These are phyloP conservation scores for Curvularia hawaiiensis DNA, from an alignment of 2,329 filamentous ascomycete genomes.

Conservation along the genomic window DNA sequence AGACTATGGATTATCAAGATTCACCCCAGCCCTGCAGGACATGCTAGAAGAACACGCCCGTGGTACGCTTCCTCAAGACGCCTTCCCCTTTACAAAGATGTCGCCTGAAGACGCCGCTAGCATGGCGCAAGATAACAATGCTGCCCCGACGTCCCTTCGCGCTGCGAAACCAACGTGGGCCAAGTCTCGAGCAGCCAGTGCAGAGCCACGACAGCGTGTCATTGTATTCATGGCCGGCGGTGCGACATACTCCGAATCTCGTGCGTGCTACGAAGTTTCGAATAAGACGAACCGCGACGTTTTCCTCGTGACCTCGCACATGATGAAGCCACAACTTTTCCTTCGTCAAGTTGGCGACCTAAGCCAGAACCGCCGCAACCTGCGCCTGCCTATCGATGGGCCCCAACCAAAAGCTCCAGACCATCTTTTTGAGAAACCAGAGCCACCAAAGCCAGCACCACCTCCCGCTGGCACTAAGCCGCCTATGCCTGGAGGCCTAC, in stretches of 20 bases:
- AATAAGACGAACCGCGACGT: slow-evolving; percentile 76
- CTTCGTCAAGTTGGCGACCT: slow-evolving; percentile 83
- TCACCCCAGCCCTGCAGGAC: slow-evolving; percentile 79
- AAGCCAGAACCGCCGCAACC: slow-evolving; percentile 71
- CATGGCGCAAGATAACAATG: slow-evolving; percentile 58
- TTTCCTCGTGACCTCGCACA: slow-evolving; percentile 89
- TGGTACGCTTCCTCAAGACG: slow-evolving; percentile 50
- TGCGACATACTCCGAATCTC: slow-evolving; percentile 88
- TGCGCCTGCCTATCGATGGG: slow-evolving; percentile 81
- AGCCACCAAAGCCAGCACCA: slow-evolving; percentile 58
- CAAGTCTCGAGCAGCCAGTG: slow-evolving; percentile 72
- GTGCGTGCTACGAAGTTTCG: slow-evolving; percentile 86
- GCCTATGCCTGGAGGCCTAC: slow-evolving; percentile 34
- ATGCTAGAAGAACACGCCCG: slow-evolving; percentile 73
- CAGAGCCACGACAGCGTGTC: slow-evolving; percentile 85
- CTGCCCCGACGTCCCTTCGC: slow-evolving; percentile 70
- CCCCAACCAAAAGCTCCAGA: slow-evolving; percentile 82
- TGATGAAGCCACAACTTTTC: slow-evolving; percentile 85
- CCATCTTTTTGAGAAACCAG: slow-evolving; percentile 80
- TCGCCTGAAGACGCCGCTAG: slow-evolving; percentile 67
- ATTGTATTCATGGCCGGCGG: slow-evolving; percentile 96
- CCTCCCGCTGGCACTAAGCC: slow-evolving; percentile 55
- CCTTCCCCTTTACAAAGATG: slow-evolving; percentile 57
- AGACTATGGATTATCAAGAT: slow-evolving; percentile 86
- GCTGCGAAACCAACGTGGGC: slow-evolving; percentile 97